Percentiles rank a stretch among this genome's conserved stretches.
Conservation (phyloP, 2,329 filamentous ascomycete genomes). For the Verticillium nubilum region DNA sequence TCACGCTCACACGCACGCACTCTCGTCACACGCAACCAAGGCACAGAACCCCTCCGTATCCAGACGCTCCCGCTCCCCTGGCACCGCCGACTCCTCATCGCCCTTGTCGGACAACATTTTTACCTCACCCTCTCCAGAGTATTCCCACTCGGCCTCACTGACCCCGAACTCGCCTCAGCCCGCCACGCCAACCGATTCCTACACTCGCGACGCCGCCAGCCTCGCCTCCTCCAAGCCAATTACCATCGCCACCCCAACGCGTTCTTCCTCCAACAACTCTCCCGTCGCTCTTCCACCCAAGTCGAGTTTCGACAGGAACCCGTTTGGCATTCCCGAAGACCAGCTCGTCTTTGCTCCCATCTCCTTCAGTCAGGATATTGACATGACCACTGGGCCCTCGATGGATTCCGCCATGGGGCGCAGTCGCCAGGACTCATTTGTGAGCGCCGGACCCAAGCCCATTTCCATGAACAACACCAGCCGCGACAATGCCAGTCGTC, state of each 20-base stretch:
- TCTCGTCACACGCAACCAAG: background rate
- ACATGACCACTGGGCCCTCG: slow-evolving; percentile 55
- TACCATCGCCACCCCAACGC: slow-evolving; percentile 21
- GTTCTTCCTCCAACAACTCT: slow-evolving; percentile 13
- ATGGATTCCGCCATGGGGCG: slow-evolving; percentile 55
- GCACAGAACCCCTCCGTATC: background rate
- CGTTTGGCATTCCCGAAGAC: slow-evolving; percentile 19
- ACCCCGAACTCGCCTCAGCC: slow-evolving; percentile 35
- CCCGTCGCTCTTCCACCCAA: slow-evolving; percentile 18
- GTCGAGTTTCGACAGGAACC: slow-evolving; percentile 16
- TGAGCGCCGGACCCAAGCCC: slow-evolving; percentile 59
- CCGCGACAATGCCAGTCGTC: slow-evolving; percentile 51
- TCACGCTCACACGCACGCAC: background rate
- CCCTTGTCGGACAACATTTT: slow-evolving; percentile 14
- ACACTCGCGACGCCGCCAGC: slow-evolving; percentile 14
- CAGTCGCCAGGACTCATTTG: slow-evolving; percentile 59
- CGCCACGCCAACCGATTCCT: slow-evolving; percentile 31
- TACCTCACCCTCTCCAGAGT: slow-evolving; percentile 21
- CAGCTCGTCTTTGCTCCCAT: slow-evolving; percentile 18
- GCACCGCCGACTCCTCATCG: slow-evolving; percentile 1
- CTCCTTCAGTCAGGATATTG: slow-evolving; percentile 27
- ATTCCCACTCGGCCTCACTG: slow-evolving; percentile 23
- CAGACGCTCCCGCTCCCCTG: background rate
- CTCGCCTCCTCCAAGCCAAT: slow-evolving; percentile 27
- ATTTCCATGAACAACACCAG: slow-evolving; percentile 63